These are phyloP conservation scores for Penicillium goetzii DNA, from an alignment of 495 filamentous ascomycete species.

Conservation along the genomic window DNA sequence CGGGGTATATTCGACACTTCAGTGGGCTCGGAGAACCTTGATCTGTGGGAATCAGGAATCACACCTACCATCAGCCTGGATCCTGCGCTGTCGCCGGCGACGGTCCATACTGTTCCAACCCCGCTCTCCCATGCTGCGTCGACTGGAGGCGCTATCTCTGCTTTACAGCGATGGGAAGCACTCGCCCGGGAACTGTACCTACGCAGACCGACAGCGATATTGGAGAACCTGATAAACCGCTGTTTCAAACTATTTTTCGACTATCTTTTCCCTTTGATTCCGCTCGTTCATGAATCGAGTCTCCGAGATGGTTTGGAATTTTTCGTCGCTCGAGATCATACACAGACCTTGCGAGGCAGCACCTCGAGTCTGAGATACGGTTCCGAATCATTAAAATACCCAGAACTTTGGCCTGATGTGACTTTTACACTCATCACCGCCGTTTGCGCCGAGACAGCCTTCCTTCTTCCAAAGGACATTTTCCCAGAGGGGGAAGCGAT, in stretches of 20 bases:
- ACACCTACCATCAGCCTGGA: constrained; percentile 13
- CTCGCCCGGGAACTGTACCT: constrained; percentile 12
- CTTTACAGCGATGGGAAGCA: constrained; percentile 25
- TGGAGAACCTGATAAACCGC: constrained; percentile 22
- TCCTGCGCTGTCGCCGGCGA: constrained; percentile 24
- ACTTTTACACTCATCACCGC: constrained; percentile 36
- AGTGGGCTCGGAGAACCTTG: constrained; percentile 10
- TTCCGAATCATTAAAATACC: constrained; percentile 19
- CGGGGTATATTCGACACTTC: not conserved
- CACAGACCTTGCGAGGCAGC: not conserved
- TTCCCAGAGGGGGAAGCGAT: constrained; percentile 27
- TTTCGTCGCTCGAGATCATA: constrained; percentile 18
- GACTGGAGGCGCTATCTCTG: constrained; percentile 13
- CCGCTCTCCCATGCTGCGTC: constrained; percentile 23
- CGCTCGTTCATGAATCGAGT: constrained; percentile 37
- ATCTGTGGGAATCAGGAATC: constrained; percentile 18
- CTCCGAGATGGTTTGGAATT: constrained; percentile 28
- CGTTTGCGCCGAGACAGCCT: constrained; percentile 28
- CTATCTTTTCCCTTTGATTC: constrained; percentile 35
- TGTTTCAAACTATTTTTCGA: constrained; percentile 34
- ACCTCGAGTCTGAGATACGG: constrained; percentile 12
- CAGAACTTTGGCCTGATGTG: constrained; percentile 29
- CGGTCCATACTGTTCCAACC: constrained; percentile 23
- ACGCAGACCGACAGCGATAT: constrained; percentile 5
- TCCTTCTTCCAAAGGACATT: constrained; percentile 29